phyloP scores from a whole-genome alignment of 2,329 filamentous ascomycete species.

The Colletotrichum cuscutae region DNA sequence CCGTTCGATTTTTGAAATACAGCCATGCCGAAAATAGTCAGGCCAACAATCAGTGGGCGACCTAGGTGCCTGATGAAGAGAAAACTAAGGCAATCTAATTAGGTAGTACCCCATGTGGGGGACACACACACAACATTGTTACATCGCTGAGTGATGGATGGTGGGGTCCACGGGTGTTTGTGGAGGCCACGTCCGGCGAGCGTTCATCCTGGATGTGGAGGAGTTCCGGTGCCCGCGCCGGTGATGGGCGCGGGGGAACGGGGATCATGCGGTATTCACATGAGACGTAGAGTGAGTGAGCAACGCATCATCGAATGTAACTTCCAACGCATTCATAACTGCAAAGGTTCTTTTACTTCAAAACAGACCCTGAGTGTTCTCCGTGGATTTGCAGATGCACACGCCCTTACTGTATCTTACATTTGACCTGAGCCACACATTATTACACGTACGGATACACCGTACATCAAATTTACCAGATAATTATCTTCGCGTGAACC shows the following conservation, averaged over 20 bases:
- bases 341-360: neutral
- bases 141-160: neutral
- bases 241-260: neutral
- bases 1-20: neutral
- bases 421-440: neutral
- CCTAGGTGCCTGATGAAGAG: neutral
- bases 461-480: neutral
- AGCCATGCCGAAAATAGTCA: neutral
- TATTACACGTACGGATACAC: neutral
- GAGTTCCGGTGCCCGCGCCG: neutral
- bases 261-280: neutral
- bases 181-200: constrained; percentile 10
- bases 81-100: neutral
- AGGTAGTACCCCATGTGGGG: constrained; percentile 10
- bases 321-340: neutral
- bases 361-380: neutral
- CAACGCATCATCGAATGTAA: neutral
- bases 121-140: neutral
- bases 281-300: neutral
- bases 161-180: constrained; percentile 16
- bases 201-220: constrained; percentile 7
- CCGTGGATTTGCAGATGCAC: no score
- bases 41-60: neutral
- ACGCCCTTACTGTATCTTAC: neutral
- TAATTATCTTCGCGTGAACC: neutral